Conservation (phyloP, 148 eudicot species). For the Rhododendron kiyosumense region DNA sequence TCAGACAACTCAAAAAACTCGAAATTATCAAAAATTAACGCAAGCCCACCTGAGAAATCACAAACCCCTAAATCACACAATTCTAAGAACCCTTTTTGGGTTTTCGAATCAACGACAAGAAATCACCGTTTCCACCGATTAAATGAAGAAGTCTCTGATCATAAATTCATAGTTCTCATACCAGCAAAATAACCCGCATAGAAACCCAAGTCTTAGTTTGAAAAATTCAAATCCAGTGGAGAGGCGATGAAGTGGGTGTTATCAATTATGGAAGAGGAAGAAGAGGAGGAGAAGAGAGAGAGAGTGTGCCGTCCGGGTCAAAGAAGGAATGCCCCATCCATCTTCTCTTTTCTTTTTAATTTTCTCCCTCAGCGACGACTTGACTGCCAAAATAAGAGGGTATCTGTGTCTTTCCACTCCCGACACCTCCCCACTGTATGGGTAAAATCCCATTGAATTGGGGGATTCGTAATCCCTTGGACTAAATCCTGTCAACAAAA, state of each 20-base stretch:
- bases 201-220: not conserved
- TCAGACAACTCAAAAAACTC: not conserved
- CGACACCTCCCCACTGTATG: no score
- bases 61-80: slow-evolving; percentile 8
- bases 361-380: not conserved
- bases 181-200: not conserved
- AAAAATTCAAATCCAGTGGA: not conserved
- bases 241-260: not conserved
- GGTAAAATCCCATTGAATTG: no score
- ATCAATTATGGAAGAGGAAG: no score
- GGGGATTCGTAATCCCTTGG: no score
- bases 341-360: not conserved
- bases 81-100: not conserved
- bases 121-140: not conserved
- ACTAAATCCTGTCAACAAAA: no score
- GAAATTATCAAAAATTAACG: not conserved
- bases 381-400: not conserved
- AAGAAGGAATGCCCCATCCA: slow-evolving; percentile 8
- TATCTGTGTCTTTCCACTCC: no score
- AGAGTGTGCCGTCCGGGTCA: not conserved
- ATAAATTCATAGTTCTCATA: not conserved
- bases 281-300: not conserved
- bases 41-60: slow-evolving; percentile 7
- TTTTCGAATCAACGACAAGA: not conserved
- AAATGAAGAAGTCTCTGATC: not conserved